Conservation (phyloP, 805 yeast genomes). For the Metschnikowia shivogae region DNA sequence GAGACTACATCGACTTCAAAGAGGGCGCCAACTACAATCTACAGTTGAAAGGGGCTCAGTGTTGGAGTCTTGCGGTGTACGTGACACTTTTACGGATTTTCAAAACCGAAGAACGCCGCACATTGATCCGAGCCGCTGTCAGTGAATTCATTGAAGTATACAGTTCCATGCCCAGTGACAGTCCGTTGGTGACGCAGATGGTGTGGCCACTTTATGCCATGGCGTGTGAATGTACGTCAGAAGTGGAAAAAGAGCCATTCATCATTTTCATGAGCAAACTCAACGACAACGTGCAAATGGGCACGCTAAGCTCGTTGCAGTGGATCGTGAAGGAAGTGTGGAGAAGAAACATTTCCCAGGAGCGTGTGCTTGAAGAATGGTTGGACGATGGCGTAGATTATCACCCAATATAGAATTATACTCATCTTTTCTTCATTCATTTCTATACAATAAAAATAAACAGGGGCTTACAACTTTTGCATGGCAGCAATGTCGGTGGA, state of each 20-base stretch:
- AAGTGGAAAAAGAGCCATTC: conserved; percentile 27
- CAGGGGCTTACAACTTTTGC: conserved; percentile 75
- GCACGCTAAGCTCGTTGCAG: conserved; percentile 44
- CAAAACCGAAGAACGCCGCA: conserved; percentile 23
- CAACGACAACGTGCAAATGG: conserved; percentile 50
- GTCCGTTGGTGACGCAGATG: conserved; percentile 56
- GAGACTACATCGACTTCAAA: conserved; percentile 40
- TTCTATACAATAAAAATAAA: conserved; percentile 23
- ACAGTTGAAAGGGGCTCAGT: conserved; percentile 50
- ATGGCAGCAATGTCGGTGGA: conserved; percentile 98
- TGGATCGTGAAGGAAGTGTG: conserved; percentile 44
- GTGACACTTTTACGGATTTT: conserved; percentile 25
- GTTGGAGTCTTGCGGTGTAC: conserved; percentile 48
- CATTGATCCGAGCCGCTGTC: conserved; percentile 28
- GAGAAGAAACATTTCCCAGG: conserved; percentile 41
- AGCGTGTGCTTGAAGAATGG: conserved; percentile 45
- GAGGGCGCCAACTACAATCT: conserved; percentile 30
- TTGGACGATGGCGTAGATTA: conserved; percentile 49
- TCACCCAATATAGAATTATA: conserved; percentile 29
- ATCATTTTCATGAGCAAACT: conserved; percentile 37
- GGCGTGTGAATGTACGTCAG: conserved; percentile 40
- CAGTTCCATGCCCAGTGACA: conserved; percentile 39
- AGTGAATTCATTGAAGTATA: conserved; percentile 48
- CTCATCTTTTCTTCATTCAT: conserved; percentile 12
- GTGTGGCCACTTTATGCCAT: conserved; percentile 58